A percentile compares a stretch with the other conserved stretches of the same genome.
Evolutionary conservation across 2,329 filamentous ascomycete genomes (phyloP).

Genomic region (Diplodia mutila): DNA sequence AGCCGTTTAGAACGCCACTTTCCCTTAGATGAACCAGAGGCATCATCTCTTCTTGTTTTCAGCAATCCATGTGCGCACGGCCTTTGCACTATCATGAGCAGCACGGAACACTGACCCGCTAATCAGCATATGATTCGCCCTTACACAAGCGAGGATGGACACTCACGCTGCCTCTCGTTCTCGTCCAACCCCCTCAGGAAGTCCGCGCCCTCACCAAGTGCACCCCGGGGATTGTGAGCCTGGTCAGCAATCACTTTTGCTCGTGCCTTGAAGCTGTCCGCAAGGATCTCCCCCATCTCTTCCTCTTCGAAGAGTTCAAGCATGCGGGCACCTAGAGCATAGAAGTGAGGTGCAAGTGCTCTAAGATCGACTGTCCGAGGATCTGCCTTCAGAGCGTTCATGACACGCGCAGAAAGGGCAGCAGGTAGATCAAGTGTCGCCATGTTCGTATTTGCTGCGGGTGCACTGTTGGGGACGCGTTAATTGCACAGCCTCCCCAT

Average conservation of each 20-base stretch:
- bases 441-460: slow-evolving; percentile 40
- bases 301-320: slow-evolving; percentile 92
- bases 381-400: slow-evolving; percentile 90
- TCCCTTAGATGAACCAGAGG: neutral
- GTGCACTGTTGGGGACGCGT: neutral
- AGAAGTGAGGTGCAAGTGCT: slow-evolving; percentile 84
- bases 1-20: neutral
- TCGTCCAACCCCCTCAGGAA: slow-evolving; percentile 89
- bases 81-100: slow-evolving; percentile 53
- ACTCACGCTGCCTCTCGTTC: slow-evolving; percentile 72
- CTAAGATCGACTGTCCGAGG: slow-evolving; percentile 83
- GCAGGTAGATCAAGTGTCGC: slow-evolving; percentile 80
- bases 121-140: slow-evolving; percentile 24
- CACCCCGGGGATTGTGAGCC: slow-evolving; percentile 80
- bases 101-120: slow-evolving; percentile 49
- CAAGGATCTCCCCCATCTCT: slow-evolving; percentile 67
- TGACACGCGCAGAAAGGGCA: slow-evolving; percentile 75
- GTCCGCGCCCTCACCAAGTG: slow-evolving; percentile 68
- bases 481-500: neutral
- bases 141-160: neutral
- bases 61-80: slow-evolving; percentile 51
- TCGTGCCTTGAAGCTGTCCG: slow-evolving; percentile 76
- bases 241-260: slow-evolving; percentile 85
- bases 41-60: slow-evolving; percentile 41
- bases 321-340: slow-evolving; percentile 81